phyloP scores from a whole-genome alignment of 1,284 basidiomycete genomes.

The Rhodofomes roseus region DNA sequence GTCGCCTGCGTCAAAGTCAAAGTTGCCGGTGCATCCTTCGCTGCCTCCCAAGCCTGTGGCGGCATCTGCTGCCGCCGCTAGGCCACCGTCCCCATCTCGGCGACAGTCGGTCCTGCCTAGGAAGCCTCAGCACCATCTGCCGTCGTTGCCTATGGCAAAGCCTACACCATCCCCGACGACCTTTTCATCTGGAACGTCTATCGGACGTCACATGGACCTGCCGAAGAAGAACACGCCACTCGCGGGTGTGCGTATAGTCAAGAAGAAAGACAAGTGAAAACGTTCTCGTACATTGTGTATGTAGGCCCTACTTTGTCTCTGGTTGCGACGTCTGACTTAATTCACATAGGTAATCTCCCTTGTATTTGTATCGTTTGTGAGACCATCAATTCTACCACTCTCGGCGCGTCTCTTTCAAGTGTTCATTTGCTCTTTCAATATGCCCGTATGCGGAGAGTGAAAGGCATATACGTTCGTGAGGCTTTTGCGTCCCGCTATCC shows the following conservation, averaged over 20 bases:
- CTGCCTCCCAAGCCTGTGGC: constrained; percentile 45
- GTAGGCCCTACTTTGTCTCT: too few species aligned
- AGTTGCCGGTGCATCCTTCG: constrained; percentile 39
- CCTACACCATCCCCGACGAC: not conserved
- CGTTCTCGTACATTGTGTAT: too few species aligned
- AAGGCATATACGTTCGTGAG: too few species aligned
- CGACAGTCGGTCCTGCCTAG: not conserved
- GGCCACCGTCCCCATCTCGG: not conserved
- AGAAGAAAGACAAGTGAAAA: constrained; percentile 4
- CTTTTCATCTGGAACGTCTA: not conserved
- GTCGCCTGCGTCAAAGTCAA: constrained; percentile 12
- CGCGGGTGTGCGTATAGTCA: constrained; percentile 14
- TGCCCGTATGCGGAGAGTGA: too few species aligned
- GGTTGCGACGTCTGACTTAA: too few species aligned
- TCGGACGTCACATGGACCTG: not conserved
- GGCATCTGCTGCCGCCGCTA: not conserved
- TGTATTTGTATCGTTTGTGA: too few species aligned
- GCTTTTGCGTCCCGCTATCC: too few species aligned
- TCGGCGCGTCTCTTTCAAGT: too few species aligned
- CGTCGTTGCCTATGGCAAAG: constrained; percentile 1
- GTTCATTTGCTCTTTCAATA: too few species aligned
- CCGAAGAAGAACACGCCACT: constrained; percentile 9
- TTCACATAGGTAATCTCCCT: too few species aligned
- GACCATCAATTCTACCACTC: too few species aligned
- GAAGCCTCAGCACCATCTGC: not conserved